These are phyloP conservation scores for Blastobotrys proliferans DNA, from an alignment of 1,139 yeast genomes.

Conservation along the genomic window DNA sequence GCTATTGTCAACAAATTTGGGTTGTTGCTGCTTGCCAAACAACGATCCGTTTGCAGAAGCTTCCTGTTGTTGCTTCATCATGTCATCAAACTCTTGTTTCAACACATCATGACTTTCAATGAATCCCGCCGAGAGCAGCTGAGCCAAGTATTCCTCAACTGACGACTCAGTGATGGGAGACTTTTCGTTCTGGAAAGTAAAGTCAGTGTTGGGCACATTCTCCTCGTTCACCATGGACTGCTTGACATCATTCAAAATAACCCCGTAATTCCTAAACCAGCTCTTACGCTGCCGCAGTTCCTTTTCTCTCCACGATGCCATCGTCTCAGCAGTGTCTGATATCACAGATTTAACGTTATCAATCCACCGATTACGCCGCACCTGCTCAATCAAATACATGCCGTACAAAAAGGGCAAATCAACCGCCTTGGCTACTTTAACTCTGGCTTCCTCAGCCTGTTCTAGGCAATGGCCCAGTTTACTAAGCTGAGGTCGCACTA, in stretches of 20 bases:
- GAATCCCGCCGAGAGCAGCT: conserved; percentile 22
- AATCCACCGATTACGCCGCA: conserved; percentile 68
- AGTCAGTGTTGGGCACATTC: conserved; percentile 7
- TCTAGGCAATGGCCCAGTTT: conserved; percentile 35
- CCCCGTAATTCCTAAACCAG: conserved; percentile 48
- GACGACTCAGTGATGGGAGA: conserved; percentile 11
- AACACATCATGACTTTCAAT: conserved; percentile 25
- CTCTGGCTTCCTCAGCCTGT: conserved; percentile 43
- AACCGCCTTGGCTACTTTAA: conserved; percentile 47
- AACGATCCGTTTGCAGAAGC: background rate
- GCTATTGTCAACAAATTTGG: background rate
- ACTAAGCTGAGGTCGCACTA: conserved; percentile 29
- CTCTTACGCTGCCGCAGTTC: conserved; percentile 55
- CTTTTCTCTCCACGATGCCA: conserved; percentile 53
- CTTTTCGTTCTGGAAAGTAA: conserved; percentile 4
- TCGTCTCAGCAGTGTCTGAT: conserved; percentile 52
- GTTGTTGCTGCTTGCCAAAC: background rate
- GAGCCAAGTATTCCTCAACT: conserved; percentile 23
- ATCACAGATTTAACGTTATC: conserved; percentile 50
- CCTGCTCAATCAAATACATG: conserved; percentile 61
- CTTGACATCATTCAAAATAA: conserved; percentile 12
- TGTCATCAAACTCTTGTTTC: conserved; percentile 25
- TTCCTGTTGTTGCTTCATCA: conserved; percentile 17
- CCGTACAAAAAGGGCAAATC: conserved; percentile 85
- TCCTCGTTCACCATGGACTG: background rate